A percentile compares a stretch with the other conserved stretches of the same genome.
Conservation (phyloP, 768 basidiomycete species). For the Leccinellum rugosiceps region DNA sequence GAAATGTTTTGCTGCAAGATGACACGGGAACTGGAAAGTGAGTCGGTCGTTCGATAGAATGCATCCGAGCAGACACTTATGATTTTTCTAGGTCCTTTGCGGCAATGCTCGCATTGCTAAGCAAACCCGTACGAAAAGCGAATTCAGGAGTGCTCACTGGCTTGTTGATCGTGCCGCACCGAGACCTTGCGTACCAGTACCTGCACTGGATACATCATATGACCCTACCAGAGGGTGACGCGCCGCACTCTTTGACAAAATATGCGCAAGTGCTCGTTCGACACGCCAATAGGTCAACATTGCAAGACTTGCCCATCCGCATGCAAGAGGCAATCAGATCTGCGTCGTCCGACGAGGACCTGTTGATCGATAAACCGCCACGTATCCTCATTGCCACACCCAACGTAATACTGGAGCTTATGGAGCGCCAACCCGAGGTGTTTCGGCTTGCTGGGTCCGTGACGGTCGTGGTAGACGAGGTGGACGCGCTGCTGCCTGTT, state of each 20-base stretch:
- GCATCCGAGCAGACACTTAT: constrained; percentile 1
- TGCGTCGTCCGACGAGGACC: constrained; percentile 31
- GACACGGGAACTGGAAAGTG: constrained; percentile 80
- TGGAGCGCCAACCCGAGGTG: constrained; percentile 39
- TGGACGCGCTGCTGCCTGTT: constrained; percentile 64
- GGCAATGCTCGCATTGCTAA: constrained; percentile 61
- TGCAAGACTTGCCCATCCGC: constrained; percentile 19
- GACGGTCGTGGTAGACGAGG: constrained; percentile 71
- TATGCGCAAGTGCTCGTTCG: constrained; percentile 64
- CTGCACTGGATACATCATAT: constrained; percentile 62
- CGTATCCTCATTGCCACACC: constrained; percentile 73
- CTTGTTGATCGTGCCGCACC: constrained; percentile 68
- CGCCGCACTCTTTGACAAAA: constrained; percentile 35
- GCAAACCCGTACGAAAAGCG: constrained; percentile 36
- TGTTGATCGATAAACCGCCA: constrained; percentile 45
- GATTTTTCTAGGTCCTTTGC: constrained; percentile 61
- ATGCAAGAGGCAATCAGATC: constrained; percentile 30
- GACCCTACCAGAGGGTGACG: constrained; percentile 30
- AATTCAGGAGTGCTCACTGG: constrained; percentile 41
- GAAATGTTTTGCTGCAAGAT: constrained; percentile 66
- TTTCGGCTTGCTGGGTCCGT: constrained; percentile 48
- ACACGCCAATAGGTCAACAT: constrained; percentile 32
- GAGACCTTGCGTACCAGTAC: constrained; percentile 67
- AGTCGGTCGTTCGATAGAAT: constrained; percentile 23
- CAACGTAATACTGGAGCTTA: constrained; percentile 59